Evolutionary conservation across 805 yeast species (phyloP), one percentile per base, ranked within the genome.

Genomic region (Lipomyces mesembrius): DNA sequence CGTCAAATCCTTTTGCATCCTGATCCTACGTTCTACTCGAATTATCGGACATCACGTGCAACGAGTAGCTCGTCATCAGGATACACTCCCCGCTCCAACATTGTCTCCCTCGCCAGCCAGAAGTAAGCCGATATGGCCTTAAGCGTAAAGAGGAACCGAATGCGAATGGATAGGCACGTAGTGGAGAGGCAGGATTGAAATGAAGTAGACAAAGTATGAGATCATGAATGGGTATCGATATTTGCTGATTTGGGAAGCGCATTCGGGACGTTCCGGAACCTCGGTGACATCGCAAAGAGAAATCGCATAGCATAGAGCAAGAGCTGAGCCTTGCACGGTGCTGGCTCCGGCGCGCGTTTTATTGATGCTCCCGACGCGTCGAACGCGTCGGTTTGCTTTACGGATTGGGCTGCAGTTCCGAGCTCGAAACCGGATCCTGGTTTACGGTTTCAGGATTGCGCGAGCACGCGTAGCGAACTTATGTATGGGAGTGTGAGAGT

Each of bases 241-340:
- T 66, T 82, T 85, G 59, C 87, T 14, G 87, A 81, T 64, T 81
- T 82, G 46, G 82, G 79, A 61, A 88, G 85, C 22, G 83, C 84
- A 75, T 92, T 84, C 22, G 67, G 74, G 67, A 76, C 74, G 56
- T 77, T 68, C 2, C 71, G 73, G 53, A 77, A 76, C 34, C 68
- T 69, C 32, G 84, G 92, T 79, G 90, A 92, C 54, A 92, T 86
- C 1, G 96, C 81, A 68, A 34, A n/a, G n/a, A n/a, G n/a, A n/a
- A n/a, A n/a, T n/a, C n/a, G n/a, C n/a, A n/a, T n/a, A n/a, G n/a
- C n/a, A n/a, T 34, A 9, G 37, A 2, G 37, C 37, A 34, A 7
- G 37, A 34, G 37, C 37, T 34, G 37, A 34, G 37, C 37, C 37
- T 2, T 34, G 37, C 37, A 34, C 37, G 37, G 37, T 34, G 37